A percentile compares a stretch with the other conserved stretches of the same genome.
Conservation (phyloP, 192 early-diverging fungal genomes). For the Gryganskiella cystojenkinii region DNA sequence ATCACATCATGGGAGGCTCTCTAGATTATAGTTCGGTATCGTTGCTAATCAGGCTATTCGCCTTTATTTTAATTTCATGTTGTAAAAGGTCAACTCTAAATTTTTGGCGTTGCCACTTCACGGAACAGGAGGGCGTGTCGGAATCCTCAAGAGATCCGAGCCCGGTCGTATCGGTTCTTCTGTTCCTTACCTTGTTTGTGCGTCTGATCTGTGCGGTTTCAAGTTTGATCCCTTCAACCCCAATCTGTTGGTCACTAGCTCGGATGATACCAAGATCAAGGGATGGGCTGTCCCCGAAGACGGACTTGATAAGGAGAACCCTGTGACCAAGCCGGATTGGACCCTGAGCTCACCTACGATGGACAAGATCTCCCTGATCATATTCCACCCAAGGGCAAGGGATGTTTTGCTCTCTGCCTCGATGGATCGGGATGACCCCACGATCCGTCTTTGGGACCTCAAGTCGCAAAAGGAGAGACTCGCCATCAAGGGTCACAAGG, state of each 20-base stretch:
- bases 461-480: conserved; percentile 49
- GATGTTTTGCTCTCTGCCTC: conserved; percentile 71
- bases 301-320: conserved; percentile 64
- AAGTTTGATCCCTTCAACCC: conserved; percentile 80
- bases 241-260: conserved; percentile 63
- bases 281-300: conserved; percentile 65
- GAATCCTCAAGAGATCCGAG: conserved; percentile 69
- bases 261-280: conserved; percentile 73
- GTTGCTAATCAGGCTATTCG: background rate
- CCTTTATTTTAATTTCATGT: background rate
- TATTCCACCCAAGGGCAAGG: conserved; percentile 68
- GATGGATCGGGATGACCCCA: conserved; percentile 60
- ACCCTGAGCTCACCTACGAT: conserved; percentile 48
- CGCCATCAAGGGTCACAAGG: conserved; percentile 44
- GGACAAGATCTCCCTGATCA: conserved; percentile 62
- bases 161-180: conserved; percentile 74
- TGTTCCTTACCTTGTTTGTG: conserved; percentile 67
- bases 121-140: conserved; percentile 86
- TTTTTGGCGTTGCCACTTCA: conserved; percentile 78
- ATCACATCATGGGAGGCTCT: background rate
- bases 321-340: conserved; percentile 40
- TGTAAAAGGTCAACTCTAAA: conserved; percentile 58
- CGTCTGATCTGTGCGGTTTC: conserved; percentile 73
- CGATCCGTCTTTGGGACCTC: conserved; percentile 69
- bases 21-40: background rate